These are phyloP conservation scores for Terfezia claveryi DNA, from an alignment of 495 filamentous ascomycete genomes.

Conservation along the genomic window DNA sequence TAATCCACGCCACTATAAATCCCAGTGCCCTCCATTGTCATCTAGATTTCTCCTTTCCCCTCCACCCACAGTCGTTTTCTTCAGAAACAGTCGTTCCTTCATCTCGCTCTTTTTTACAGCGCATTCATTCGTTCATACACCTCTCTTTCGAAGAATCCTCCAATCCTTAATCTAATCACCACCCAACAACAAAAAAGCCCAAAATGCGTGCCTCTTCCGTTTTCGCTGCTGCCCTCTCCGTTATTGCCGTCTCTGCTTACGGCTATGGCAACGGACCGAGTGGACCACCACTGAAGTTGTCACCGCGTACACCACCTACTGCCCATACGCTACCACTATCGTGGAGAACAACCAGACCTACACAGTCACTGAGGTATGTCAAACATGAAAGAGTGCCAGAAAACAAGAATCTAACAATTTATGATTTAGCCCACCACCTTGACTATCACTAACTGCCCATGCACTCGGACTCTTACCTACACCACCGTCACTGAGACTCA, in stretches of 20 bases:
- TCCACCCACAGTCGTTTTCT: slow-evolving; percentile 20
- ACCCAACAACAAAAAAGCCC: slow-evolving; percentile 21
- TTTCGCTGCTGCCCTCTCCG: slow-evolving; percentile 40
- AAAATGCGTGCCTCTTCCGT: slow-evolving; percentile 72
- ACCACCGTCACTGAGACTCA: slow-evolving; percentile 9
- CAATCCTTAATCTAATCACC: slow-evolving; percentile 8
- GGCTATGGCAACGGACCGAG: slow-evolving; percentile 1
- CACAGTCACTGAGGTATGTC: slow-evolving; percentile 48
- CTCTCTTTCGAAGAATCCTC: slow-evolving; percentile 1
- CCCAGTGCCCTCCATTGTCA: neutral
- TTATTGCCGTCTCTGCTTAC: slow-evolving; percentile 26
- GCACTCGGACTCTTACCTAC: slow-evolving; percentile 23
- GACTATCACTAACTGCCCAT: slow-evolving; percentile 59
- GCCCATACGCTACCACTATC: slow-evolving; percentile 53
- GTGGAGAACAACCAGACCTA: slow-evolving; percentile 49
- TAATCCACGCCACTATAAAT: neutral
- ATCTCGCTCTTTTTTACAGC: slow-evolving; percentile 6
- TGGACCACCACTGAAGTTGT: slow-evolving; percentile 50
- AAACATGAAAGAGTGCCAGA: neutral
- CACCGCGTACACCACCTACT: slow-evolving; percentile 66
- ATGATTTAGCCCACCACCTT: slow-evolving; percentile 37
- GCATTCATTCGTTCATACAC: slow-evolving; percentile 17
- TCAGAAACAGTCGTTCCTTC: neutral
- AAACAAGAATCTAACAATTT: neutral
- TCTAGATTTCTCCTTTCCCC: slow-evolving; percentile 1